Base-by-base conservation (phyloP, 179 eudicot genomes). In the Sideroxylon spinosum region DNA sequence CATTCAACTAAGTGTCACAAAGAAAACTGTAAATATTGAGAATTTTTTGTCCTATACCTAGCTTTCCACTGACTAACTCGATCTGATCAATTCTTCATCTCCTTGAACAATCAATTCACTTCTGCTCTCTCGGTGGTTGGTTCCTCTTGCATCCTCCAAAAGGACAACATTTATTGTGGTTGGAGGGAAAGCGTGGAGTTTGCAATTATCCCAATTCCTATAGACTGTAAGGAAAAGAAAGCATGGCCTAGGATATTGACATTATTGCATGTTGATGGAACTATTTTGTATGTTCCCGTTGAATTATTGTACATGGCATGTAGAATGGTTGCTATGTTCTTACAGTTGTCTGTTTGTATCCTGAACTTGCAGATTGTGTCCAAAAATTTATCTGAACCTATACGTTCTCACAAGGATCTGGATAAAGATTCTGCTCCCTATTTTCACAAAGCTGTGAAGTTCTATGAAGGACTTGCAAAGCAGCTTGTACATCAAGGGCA, bases 401-500 rank as follows among this genome's bases (percentile, higher is more conserved):
- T 93, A 60, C 97, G 98, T 75, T 95, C 97, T 76, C 98, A 95
- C 85, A 95, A 95, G 86, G 98, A 95, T 82, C 85, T 95, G 78
- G 98, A 95, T 85, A 95, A 95, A 87, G 98, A 93, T 87, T 88
- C 97, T 77, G 98, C 90, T 78, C 93, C 91, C 60, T 86, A 84
- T 78, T 93, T 86, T 81, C 97, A 91, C 79, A 95, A 95, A 86
- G 95, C 98, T 17, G 91, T 90, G 32, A 95, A 93, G 82, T 93
- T 90, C 75, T 95, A 90, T 78, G 98, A 91, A 81, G 95, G 88
- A 80, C 84, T 93, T 81, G 87, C 97, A 37, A 93, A 90, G 87
- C 98, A 95, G 83, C 97, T 95, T 80, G 92, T 90, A 61, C 92
- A 91, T 84, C 98, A 95, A 85, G 97, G 98, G 75, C 98, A 95